These are phyloP conservation scores for Tarenaya hassleriana DNA, from an alignment of 345 rosid genomes.

Conservation along the genomic window DNA sequence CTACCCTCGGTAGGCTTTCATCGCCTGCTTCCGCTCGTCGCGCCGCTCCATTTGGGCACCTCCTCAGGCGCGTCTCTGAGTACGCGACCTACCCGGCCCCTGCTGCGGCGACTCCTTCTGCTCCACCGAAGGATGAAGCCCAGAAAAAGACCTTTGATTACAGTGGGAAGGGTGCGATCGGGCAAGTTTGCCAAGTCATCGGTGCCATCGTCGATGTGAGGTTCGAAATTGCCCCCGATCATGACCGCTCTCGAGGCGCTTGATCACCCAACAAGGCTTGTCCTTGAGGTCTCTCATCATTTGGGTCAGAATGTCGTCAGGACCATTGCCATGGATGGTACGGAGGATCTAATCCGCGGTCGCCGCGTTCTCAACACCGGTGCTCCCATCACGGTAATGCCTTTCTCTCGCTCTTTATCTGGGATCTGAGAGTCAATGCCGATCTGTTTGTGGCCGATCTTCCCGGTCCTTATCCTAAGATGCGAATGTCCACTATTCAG, in stretches of 20 bases:
- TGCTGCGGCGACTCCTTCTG: constrained; percentile 37
- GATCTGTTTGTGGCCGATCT: too few species aligned
- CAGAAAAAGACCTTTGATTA: constrained; percentile 65
- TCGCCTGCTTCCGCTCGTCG: constrained; percentile 37
- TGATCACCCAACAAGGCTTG: too few species aligned
- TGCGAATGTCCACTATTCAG: too few species aligned
- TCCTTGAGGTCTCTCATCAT: constrained; percentile 80
- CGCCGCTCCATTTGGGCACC: constrained; percentile 36
- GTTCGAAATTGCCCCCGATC: constrained; percentile 64
- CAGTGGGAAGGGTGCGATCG: constrained; percentile 68
- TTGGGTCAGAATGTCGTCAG: constrained; percentile 66
- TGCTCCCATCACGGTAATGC: too few species aligned
- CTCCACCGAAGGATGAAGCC: constrained; percentile 23
- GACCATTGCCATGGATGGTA: constrained; percentile 32
- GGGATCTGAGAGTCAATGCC: too few species aligned
- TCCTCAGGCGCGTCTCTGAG: constrained; percentile 45
- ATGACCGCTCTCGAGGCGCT: constrained; percentile 79
- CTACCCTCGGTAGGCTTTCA: constrained; percentile 26
- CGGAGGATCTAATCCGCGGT: too few species aligned
- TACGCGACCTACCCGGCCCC: constrained; percentile 52
- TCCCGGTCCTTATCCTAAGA: too few species aligned
- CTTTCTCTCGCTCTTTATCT: too few species aligned
- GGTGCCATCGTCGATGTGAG: constrained; percentile 85
- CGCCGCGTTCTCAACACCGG: too few species aligned
- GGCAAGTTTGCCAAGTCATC: constrained; percentile 72